These are phyloP conservation scores for Brassica juncea DNA, from an alignment of 345 rosid species.

Conservation along the genomic window DNA sequence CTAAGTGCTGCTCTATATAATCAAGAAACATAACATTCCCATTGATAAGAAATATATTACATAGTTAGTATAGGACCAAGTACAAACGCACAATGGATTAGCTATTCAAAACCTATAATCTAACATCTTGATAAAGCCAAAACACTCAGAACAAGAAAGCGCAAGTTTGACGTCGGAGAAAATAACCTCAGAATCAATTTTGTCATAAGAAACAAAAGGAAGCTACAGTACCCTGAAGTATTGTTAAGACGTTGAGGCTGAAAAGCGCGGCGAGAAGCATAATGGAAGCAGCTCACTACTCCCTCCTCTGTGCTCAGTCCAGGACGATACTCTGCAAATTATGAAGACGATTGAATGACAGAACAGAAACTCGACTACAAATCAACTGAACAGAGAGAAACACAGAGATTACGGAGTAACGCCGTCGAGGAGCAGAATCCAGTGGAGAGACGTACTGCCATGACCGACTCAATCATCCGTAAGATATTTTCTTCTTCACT, in stretches of 20 bases:
- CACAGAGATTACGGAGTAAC: constrained; percentile 46
- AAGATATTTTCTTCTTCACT: background rate
- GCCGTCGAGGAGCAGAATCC: constrained; percentile 54
- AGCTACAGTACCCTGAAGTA: constrained; percentile 47
- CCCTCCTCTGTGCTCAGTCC: constrained; percentile 50
- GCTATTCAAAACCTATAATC: background rate
- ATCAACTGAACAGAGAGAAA: background rate
- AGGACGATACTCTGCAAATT: constrained; percentile 56
- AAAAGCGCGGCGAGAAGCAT: constrained; percentile 45
- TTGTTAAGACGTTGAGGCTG: constrained; percentile 45
- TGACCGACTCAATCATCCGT: constrained; percentile 60
- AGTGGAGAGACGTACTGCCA: constrained; percentile 66
- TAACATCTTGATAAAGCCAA: too few species aligned
- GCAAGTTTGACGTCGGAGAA: background rate
- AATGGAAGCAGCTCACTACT: constrained; percentile 42
- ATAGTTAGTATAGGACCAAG: background rate
- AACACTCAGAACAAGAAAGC: background rate
- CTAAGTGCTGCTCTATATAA: background rate
- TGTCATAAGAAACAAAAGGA: background rate
- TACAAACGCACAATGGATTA: background rate
- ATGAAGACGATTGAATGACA: background rate
- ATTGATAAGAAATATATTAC: background rate
- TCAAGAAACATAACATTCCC: constrained; percentile 11
- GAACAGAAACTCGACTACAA: background rate
- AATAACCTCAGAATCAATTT: background rate